These are phyloP conservation scores for Sarocladium kiliense DNA, from an alignment of 2,329 filamentous ascomycete genomes.

Conservation along the genomic window DNA sequence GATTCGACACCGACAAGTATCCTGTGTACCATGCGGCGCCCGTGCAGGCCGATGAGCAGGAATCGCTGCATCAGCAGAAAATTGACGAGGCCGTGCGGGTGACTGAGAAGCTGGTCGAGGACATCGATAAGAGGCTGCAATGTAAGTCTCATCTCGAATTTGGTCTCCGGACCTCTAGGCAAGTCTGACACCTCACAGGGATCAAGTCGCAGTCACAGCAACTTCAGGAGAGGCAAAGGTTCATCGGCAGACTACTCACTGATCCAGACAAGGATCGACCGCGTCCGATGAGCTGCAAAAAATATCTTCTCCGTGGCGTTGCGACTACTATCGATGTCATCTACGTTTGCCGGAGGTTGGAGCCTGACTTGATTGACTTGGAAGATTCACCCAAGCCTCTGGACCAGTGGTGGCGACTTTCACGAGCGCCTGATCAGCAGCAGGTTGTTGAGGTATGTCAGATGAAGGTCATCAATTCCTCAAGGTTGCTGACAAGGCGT, in stretches of 20 bases:
- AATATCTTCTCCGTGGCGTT: constrained; percentile 47
- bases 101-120: constrained; percentile 27
- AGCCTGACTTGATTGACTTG: constrained; percentile 37
- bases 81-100: constrained; percentile 28
- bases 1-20: constrained; percentile 31
- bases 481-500: constrained; percentile 13
- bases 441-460: constrained; percentile 40
- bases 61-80: constrained; percentile 22
- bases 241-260: constrained; percentile 34
- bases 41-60: constrained; percentile 27
- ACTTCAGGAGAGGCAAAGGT: constrained; percentile 29
- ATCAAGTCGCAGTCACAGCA: constrained; percentile 25
- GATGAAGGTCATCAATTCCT: neutral
- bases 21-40: constrained; percentile 35
- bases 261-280: constrained; percentile 31
- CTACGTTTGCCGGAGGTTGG: constrained; percentile 43
- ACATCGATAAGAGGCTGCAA: constrained; percentile 13
- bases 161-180: neutral
- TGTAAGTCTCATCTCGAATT: neutral
- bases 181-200: constrained; percentile 14
- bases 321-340: constrained; percentile 40
- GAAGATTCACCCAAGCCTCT: constrained; percentile 22
- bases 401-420: constrained; percentile 54
- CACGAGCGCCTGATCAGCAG: constrained; percentile 32
- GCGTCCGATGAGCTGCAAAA: constrained; percentile 35